Evolutionary conservation across 805 yeast species (phyloP), one percentile per base, ranked within the genome.

Genomic region (Cyberlindnera samutprakarnensis): DNA sequence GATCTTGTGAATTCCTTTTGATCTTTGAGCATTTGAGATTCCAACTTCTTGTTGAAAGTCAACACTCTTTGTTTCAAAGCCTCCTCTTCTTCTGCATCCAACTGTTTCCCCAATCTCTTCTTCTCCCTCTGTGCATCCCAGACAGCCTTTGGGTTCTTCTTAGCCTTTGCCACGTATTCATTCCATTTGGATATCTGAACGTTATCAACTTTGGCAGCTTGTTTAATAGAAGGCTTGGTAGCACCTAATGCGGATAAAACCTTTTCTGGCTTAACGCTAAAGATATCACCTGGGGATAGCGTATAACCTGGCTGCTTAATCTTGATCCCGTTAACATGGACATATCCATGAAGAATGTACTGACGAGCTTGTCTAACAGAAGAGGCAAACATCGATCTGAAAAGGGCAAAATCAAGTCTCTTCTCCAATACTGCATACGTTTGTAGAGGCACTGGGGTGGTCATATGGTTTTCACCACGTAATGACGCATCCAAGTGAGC

Each of bases 351-450:
- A 12, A 83, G 57, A 38, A 92, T 78, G 49, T 82, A 86, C 53
- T 83, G 87, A 46, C 96, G 74, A 3, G 98, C 95, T 60, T 90
- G 97, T 66, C 96, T 78, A 4, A 86, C 75, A 7, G 95, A 82
- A 5, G 94, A 74, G 5, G 97, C 95, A 64, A 90, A 87, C 82
- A 90, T 70, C 14, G 96, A 68, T 59, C 98, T 77, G 63, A 85
- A 92, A 9, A 90, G 49, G 3, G 96, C 96, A 53, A 81, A 73
- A 56, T 90, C 98, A 20, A 90, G 67, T 53, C 98, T 70, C 51
- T 80, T 82, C 57, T 90, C 98, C 41, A 90, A 62, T 2, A 78
- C 78, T 4, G 95, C 95, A 58, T 66, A 90, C 2, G 96, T 83
- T 61, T 92, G 97, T 50, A 87, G 58, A 27, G 84, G 75, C 62